phyloP scores from a whole-genome alignment of 2,329 filamentous ascomycete species.

The Xylaria sp. region DNA sequence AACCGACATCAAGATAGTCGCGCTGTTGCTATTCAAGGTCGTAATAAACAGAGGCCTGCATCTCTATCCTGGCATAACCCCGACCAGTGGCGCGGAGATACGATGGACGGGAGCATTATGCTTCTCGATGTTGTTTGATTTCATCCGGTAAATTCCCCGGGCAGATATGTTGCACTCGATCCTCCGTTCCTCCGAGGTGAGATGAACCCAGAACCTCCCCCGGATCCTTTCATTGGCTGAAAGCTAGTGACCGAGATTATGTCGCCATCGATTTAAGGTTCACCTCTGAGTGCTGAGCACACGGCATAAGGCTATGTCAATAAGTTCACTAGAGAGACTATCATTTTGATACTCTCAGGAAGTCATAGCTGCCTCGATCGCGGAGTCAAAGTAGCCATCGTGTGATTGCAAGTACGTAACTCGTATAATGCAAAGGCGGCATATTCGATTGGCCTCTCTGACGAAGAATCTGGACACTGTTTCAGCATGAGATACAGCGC shows the following conservation, averaged over 20 bases:
- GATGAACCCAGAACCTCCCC: conserved; percentile 4
- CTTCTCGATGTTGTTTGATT: neutral
- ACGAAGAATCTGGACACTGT: neutral
- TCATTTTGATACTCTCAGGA: neutral
- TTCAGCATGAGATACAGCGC: neutral
- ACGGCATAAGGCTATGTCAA: neutral
- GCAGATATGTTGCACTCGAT: neutral
- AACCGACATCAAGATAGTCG: conserved; percentile 23
- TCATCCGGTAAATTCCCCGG: neutral
- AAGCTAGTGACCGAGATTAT: neutral
- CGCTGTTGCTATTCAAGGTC: neutral
- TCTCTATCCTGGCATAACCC: conserved; percentile 6
- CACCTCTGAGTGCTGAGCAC: neutral
- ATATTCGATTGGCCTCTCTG: neutral
- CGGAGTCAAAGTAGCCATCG: neutral
- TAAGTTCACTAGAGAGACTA: neutral
- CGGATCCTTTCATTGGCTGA: neutral
- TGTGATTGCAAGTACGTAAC: neutral
- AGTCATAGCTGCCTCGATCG: neutral
- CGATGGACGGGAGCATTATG: neutral
- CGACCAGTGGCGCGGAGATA: conserved; percentile 1
- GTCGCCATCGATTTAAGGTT: neutral
- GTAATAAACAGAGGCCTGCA: neutral
- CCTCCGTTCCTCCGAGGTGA: neutral
- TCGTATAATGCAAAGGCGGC: neutral